phyloP scores from a whole-genome alignment of 495 filamentous ascomycete species.

The Apodospora peruviana region DNA sequence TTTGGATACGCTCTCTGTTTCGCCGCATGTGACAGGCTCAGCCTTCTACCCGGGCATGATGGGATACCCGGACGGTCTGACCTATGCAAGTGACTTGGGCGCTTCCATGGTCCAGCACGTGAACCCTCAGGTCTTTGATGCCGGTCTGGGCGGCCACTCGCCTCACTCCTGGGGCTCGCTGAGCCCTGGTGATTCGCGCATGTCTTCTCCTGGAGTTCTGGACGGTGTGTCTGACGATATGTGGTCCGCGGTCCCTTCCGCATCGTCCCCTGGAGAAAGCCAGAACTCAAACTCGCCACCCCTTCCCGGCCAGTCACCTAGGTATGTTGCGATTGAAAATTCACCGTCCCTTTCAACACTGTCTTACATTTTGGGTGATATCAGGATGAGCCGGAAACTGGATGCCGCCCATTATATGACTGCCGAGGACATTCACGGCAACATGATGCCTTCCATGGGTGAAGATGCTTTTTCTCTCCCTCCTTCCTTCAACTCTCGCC shows the following conservation, averaged over 20 bases:
- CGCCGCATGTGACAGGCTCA: slow-evolving; percentile 28
- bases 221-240: slow-evolving; percentile 40
- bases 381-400: slow-evolving; percentile 26
- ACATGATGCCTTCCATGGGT: slow-evolving; percentile 25
- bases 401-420: slow-evolving; percentile 30
- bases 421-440: slow-evolving; percentile 38
- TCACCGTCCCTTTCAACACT: slow-evolving; percentile 5
- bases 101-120: slow-evolving; percentile 36
- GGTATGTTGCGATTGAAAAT: slow-evolving; percentile 33
- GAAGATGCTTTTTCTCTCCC: slow-evolving; percentile 42
- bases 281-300: slow-evolving; percentile 40
- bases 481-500: slow-evolving; percentile 36
- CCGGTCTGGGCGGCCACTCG: slow-evolving; percentile 34
- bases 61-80: slow-evolving; percentile 36
- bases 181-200: slow-evolving; percentile 41
- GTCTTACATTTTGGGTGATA: slow-evolving; percentile 18
- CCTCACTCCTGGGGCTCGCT: slow-evolving; percentile 46
- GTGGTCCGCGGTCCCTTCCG: slow-evolving; percentile 38
- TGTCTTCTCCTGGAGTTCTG: slow-evolving; percentile 41
- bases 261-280: slow-evolving; percentile 38
- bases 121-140: slow-evolving; percentile 43
- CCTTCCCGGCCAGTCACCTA: slow-evolving; percentile 42
- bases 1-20: slow-evolving; percentile 37
- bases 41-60: slow-evolving; percentile 34
- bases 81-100: slow-evolving; percentile 32